A percentile compares a stretch with the other conserved stretches of the same genome.
These are phyloP conservation scores for Pseudozyma tsukubaensis DNA, from an alignment of 1,284 basidiomycete genomes.

Conservation along the genomic window DNA sequence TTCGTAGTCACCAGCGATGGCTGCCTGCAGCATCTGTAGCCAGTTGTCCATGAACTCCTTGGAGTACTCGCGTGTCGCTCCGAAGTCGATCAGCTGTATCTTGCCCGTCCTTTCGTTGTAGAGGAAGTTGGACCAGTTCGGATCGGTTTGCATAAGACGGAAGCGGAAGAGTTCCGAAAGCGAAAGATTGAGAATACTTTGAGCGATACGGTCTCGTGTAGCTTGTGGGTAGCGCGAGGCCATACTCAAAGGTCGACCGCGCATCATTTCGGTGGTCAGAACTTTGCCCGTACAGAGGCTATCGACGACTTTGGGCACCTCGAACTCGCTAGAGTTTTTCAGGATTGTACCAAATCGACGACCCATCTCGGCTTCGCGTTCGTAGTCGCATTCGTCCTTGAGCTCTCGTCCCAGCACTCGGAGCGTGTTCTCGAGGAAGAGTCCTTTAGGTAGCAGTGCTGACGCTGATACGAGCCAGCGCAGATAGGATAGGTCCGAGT, in stretches of 20 bases:
- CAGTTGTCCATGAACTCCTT: conserved; percentile 89
- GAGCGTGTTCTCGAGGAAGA: conserved; percentile 82
- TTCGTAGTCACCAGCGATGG: conserved; percentile 77
- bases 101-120: conserved; percentile 75
- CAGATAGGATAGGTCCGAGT: conserved; percentile 87
- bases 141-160: conserved; percentile 96
- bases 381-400: conserved; percentile 94
- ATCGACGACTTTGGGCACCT: conserved; percentile 83
- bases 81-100: conserved; percentile 95
- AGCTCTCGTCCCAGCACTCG: conserved; percentile 89
- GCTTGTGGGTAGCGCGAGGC: conserved; percentile 76
- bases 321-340: conserved; percentile 73
- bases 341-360: conserved; percentile 73
- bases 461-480: conserved; percentile 85
- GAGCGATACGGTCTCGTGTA: conserved; percentile 87
- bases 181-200: conserved; percentile 84
- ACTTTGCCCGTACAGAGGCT: conserved; percentile 83
- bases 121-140: conserved; percentile 98
- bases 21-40: conserved; percentile 82
- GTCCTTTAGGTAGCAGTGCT: conserved; percentile 82
- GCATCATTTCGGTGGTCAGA: conserved; percentile 88
- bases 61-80: conserved; percentile 88
- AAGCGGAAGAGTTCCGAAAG: conserved; percentile 90
- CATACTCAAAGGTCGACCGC: conserved; percentile 80
- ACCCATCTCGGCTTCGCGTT: conserved; percentile 83